phyloP scores from a whole-genome alignment of 441 rosid genomes.

The Iberis amara region DNA sequence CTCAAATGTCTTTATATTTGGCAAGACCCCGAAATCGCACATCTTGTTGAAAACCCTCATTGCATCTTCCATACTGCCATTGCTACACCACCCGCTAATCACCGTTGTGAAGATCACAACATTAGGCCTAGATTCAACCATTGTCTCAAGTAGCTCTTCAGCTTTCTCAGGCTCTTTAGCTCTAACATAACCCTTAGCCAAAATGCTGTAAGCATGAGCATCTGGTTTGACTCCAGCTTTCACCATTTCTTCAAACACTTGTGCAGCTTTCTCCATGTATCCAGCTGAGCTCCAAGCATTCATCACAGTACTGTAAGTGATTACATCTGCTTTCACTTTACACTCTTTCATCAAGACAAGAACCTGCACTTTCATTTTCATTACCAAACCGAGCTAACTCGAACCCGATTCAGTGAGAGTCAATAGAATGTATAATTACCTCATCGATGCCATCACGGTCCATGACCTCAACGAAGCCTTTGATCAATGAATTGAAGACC shows the following conservation, averaged over 20 bases:
- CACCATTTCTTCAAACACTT: constrained; percentile 66
- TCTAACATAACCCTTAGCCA: constrained; percentile 68
- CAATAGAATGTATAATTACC: constrained; percentile 27
- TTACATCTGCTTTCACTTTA: constrained; percentile 62
- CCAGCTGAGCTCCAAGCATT: constrained; percentile 86
- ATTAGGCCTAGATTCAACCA: constrained; percentile 45
- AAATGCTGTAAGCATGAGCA: constrained; percentile 57
- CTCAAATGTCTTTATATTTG: constrained; percentile 64
- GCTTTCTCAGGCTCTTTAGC: constrained; percentile 60
- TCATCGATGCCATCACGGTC: constrained; percentile 59
- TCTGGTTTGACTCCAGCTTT: constrained; percentile 64
- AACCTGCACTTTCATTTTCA: constrained; percentile 39
- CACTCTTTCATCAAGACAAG: constrained; percentile 63
- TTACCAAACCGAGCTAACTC: constrained; percentile 5
- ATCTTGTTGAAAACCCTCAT: constrained; percentile 48
- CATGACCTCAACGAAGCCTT: constrained; percentile 48
- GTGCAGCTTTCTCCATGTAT: constrained; percentile 63
- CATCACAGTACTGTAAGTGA: constrained; percentile 79
- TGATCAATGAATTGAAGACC: constrained; percentile 51
- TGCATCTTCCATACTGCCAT: constrained; percentile 53
- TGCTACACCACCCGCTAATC: constrained; percentile 63
- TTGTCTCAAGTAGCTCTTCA: constrained; percentile 45
- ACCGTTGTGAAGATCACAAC: constrained; percentile 69
- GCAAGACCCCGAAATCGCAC: constrained; percentile 47
- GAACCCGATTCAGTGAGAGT: neutral